These are phyloP conservation scores for Trichoderma aggressivum DNA, from an alignment of 2,329 filamentous ascomycete genomes.

Conservation along the genomic window DNA sequence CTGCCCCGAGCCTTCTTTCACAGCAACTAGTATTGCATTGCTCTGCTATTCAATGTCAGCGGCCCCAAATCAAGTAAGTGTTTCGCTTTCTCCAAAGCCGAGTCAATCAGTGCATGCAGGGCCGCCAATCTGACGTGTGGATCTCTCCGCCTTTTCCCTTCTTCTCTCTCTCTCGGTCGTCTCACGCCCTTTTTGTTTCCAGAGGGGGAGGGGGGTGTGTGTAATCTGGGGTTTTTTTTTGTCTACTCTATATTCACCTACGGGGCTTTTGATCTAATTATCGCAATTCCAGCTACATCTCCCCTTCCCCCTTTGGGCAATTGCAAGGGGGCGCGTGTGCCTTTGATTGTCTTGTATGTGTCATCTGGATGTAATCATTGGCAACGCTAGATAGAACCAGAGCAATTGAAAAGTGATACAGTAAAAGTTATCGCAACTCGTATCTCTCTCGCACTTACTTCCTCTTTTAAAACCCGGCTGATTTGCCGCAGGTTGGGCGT, in stretches of 20 bases:
- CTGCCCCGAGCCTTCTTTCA: background rate
- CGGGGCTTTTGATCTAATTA: background rate
- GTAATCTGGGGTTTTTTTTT: background rate
- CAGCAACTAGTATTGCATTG: background rate
- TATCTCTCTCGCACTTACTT: background rate
- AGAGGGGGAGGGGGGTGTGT: background rate
- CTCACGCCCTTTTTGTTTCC: background rate
- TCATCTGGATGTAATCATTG: background rate
- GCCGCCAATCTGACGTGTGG: slow-evolving; percentile 16
- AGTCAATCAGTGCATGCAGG: slow-evolving; percentile 4
- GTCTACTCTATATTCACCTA: background rate
- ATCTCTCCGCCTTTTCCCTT: background rate
- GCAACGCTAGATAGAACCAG: background rate
- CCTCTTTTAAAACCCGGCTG: background rate
- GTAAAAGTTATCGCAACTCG: background rate
- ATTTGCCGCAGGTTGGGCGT: background rate
- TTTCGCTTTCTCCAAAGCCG: background rate
- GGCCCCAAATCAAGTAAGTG: background rate
- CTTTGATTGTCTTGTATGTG: background rate
- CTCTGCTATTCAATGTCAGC: background rate
- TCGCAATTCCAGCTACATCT: background rate
- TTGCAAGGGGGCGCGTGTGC: background rate
- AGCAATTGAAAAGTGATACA: background rate
- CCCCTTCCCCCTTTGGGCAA: background rate
- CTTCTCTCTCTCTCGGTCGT: background rate